Percentiles rank a stretch among this genome's conserved stretches.
Conservation (phyloP, 1,284 basidiomycete genomes). For the Hemileia vastatrix region DNA sequence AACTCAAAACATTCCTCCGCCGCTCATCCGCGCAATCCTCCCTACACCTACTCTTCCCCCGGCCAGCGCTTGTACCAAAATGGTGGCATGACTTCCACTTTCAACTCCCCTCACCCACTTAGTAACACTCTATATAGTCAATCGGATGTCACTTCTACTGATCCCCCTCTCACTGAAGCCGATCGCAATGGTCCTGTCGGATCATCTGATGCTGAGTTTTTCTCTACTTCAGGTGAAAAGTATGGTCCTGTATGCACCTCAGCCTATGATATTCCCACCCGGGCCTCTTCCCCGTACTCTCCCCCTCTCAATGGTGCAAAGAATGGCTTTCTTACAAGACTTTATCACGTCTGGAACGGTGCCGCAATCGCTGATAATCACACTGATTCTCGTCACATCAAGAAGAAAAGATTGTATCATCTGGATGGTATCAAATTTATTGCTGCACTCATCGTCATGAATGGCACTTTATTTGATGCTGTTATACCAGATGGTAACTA, state of each 20-base stretch:
- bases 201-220: background rate
- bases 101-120: conserved; percentile 11
- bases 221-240: background rate
- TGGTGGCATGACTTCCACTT: too few species aligned
- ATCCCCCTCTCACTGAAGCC: conserved; percentile 2
- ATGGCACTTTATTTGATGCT: conserved; percentile 42
- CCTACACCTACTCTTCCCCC: too few species aligned
- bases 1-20: too few species aligned
- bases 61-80: too few species aligned
- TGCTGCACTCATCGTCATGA: conserved; percentile 39
- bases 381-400: conserved; percentile 17
- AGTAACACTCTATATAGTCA: conserved; percentile 15
- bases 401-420: conserved; percentile 34
- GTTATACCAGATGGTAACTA: conserved; percentile 33
- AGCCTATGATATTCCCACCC: conserved; percentile 2
- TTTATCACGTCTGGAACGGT: conserved; percentile 19
- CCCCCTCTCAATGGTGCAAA: conserved; percentile 1
- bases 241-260: background rate
- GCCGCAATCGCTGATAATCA: conserved; percentile 11
- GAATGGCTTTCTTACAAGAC: conserved; percentile 4
- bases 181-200: background rate
- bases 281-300: conserved; percentile 1
- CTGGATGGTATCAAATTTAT: conserved; percentile 43
- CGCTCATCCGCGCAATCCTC: too few species aligned
- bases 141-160: conserved; percentile 4